A percentile compares a stretch with the other conserved stretches of the same genome.
Evolutionary conservation across 805 yeast genomes (phyloP).

Genomic region (Komagataella ulmi): DNA sequence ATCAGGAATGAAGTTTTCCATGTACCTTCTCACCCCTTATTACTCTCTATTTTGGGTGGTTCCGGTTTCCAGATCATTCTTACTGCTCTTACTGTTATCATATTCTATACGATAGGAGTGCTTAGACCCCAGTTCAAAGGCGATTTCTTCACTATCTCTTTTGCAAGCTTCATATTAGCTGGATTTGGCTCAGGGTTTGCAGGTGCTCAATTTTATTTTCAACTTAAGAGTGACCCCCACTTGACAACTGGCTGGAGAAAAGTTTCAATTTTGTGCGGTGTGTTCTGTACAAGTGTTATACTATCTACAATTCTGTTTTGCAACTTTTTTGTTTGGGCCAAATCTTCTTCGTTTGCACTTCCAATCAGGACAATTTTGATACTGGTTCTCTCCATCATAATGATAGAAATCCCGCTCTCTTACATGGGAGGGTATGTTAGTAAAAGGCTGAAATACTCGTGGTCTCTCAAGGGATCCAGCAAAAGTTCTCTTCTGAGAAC

Average conservation of each 20-base stretch:
- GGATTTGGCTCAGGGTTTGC: conserved; percentile 66
- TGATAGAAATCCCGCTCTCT: conserved; percentile 66
- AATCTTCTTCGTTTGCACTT: conserved; percentile 60
- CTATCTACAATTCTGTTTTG: conserved; percentile 37
- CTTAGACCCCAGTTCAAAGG: conserved; percentile 58
- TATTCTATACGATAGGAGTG: conserved; percentile 42
- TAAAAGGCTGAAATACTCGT: conserved; percentile 6
- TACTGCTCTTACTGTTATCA: conserved; percentile 47
- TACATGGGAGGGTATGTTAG: conserved; percentile 50
- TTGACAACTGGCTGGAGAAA: conserved; percentile 19
- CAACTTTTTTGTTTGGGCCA: conserved; percentile 64
- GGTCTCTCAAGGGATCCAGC: not conserved
- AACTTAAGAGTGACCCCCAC: conserved; percentile 30
- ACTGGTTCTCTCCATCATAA: conserved; percentile 42
- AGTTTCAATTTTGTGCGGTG: conserved; percentile 33
- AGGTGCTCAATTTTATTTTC: conserved; percentile 49
- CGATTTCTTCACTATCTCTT: conserved; percentile 47
- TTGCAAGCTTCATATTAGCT: conserved; percentile 48
- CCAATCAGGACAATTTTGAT: conserved; percentile 67
- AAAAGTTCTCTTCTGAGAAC: not conserved
- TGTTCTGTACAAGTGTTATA: conserved; percentile 30
- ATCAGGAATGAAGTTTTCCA: conserved; percentile 39
- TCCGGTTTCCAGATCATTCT: conserved; percentile 66
- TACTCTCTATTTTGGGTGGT: conserved; percentile 47
- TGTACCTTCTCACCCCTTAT: conserved; percentile 32